Evolutionary conservation across 129 eudicot genomes (phyloP).

Genomic region (Heracleum sosnowskyi): DNA sequence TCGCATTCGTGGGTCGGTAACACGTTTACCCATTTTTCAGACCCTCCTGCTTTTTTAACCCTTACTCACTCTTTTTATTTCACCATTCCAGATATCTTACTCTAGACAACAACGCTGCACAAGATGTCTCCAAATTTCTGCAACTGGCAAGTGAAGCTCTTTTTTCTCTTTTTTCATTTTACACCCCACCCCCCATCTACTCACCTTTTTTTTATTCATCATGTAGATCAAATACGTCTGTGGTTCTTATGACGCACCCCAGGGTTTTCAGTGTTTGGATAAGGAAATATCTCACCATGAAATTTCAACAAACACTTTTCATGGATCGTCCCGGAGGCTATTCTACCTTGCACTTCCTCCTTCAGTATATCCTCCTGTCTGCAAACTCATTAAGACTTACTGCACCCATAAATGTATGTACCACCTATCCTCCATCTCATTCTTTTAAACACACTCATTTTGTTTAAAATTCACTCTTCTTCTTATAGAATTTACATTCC

Average conservation of each 20-base stretch:
- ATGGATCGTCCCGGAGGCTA: constrained; percentile 82
- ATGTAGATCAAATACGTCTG: constrained; percentile 69
- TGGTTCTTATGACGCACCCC: constrained; percentile 76
- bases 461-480: not conserved
- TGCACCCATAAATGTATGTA: constrained; percentile 73
- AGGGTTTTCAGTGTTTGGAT: constrained; percentile 73
- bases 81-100: constrained; percentile 86
- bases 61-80: no score
- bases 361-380: constrained; percentile 95
- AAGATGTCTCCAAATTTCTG: constrained; percentile 60
- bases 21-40: no score
- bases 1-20: constrained; percentile 90
- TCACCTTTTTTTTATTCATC: constrained; percentile 10
- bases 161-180: not conserved
- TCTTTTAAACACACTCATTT: not conserved
- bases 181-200: no score
- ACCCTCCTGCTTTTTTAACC: no score
- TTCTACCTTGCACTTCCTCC: constrained; percentile 99
- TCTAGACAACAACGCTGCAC: constrained; percentile 36
- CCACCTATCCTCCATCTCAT: not conserved
- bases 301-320: constrained; percentile 37
- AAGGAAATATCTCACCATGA: constrained; percentile 69
- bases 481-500: not conserved
- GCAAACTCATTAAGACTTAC: constrained; percentile 72
- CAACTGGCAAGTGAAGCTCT: constrained; percentile 51